Base-by-base conservation (phyloP, 2,329 filamentous ascomycete genomes). In the Chalara sp. region DNA sequence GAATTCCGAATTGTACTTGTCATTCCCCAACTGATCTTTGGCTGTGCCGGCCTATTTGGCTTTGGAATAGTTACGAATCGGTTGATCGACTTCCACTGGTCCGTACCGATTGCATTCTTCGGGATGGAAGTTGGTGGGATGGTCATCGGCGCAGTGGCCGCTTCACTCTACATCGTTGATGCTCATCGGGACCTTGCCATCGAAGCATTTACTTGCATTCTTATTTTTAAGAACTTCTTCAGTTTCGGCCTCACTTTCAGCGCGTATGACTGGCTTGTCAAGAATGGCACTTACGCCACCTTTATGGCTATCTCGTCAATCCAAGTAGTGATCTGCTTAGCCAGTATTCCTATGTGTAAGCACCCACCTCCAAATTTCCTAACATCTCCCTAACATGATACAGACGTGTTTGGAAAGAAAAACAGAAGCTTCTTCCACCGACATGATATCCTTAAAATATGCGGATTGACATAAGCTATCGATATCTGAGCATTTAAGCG, bases 1-100 rank as follows among this genome's bases (percentile, higher is more conserved):
- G 92, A 96, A 65, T 96, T 95, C 67, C 80, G 91, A 13, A 82
- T 96, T 53, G 61, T 93, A 6, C 78, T 97, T 1, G 86, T 96
- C 0, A 71, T 93, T 2, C 89, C 90, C 5, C 89, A 93, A 73
- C 71, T 95, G 41, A 68, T 96, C 2, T 78, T 92, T 52, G 87
- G 87, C 11, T 81, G 83, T 46, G 81, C 85, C 11, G 91, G 91
- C 1, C 71, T 96, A 1, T 96, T 87, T 63, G 89, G 91, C 0
- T 96, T 95, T 61, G 90, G 87, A 1, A 80, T 87, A 57, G 89
- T 87, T 0, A 76, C 83, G 1, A 74, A 78, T 30, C 75, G 87
- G 48, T 76, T 82, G 71, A 44, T 72, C 46, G 72, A 75, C 54
- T 93, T 86, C 64, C 76, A 81, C 32, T 95, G 86, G 78, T 72